A percentile compares a stretch with the other conserved stretches of the same genome.
These are phyloP conservation scores for Clarireedia homoeocarpa DNA, from an alignment of 2,329 filamentous ascomycete species.

Conservation along the genomic window DNA sequence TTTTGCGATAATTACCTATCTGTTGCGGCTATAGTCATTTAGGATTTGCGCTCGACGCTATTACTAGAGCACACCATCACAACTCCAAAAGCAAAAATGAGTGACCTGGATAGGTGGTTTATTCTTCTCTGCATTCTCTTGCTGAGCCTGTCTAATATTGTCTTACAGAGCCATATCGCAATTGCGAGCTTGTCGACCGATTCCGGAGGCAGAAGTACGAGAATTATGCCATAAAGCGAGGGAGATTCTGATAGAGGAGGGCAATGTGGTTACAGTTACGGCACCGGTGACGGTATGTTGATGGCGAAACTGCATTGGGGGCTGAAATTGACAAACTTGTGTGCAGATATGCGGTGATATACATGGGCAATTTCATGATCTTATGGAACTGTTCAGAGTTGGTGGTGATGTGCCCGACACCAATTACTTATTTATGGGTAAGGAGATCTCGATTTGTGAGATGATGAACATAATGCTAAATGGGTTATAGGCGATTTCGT, in stretches of 20 bases:
- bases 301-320: background rate
- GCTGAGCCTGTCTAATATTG: slow-evolving; percentile 5
- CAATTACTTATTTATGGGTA: slow-evolving; percentile 95
- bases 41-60: background rate
- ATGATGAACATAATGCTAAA: slow-evolving; percentile 11
- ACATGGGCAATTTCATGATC: slow-evolving; percentile 90
- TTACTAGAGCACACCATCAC: background rate
- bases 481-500: slow-evolving; percentile 73
- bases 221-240: slow-evolving; percentile 96
- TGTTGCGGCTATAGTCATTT: background rate
- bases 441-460: slow-evolving; percentile 7
- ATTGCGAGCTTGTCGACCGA: slow-evolving; percentile 89
- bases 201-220: slow-evolving; percentile 89
- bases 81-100: slow-evolving; percentile 49
- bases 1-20: background rate
- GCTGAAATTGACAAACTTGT: slow-evolving; percentile 8
- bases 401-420: slow-evolving; percentile 92
- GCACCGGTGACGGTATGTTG: slow-evolving; percentile 75
- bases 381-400: slow-evolving; percentile 94
- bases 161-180: slow-evolving; percentile 77
- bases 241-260: slow-evolving; percentile 93
- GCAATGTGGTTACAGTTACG: slow-evolving; percentile 91
- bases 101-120: slow-evolving; percentile 83
- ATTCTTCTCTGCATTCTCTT: background rate
- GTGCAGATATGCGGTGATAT: slow-evolving; percentile 87